Evolutionary conservation across 306 rosid genomes (phyloP), one percentile per base, ranked within the genome.

Genomic region (Quercus wislizeni): DNA sequence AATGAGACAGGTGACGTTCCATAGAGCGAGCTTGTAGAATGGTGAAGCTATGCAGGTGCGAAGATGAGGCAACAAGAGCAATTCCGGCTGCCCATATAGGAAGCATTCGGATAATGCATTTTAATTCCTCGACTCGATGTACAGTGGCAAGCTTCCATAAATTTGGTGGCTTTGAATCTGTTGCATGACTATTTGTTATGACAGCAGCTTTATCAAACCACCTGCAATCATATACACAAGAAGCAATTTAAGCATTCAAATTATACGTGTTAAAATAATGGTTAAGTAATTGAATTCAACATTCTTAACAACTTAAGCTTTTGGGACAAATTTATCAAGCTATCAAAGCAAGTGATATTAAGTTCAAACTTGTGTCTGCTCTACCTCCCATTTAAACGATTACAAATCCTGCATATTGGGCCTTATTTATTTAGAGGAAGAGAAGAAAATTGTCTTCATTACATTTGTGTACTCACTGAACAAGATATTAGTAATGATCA

Each of bases 171-270:
- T 69, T 54, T 64, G 83, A 63, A 52, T 85, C 74, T 81, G 64
- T 82, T 5, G 25, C 58, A 4, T 83, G 86, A 1, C 74, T 79
- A 11, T 84, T 78, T 57, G 83, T 88, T 3, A 88, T 76, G 25
- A 89, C 85, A 6, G 98, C 92, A 1, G 94, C 98, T 86, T 87
- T 94, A 76, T 94, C 97, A 65, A 92, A 79, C 91, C 94, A 92
- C 85, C 98, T 94, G 46, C 31, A 72, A 1, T 28, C 30, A 6
- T 23, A 55, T 35, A 62, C 13, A 33, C 69, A 15, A n/a, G 6
- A 6, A 77, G 6, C 25, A 52, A 9, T 19, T 31, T 67, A 19
- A 19, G 6, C 52, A 67, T 67, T 67, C 51, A 67, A 19, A 18
- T 31, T 33, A 33, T 33, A 67, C 0, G 1, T 41, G 46, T 41